These are phyloP conservation scores for Codiaeum variegatum DNA, from an alignment of 441 rosid genomes.

Conservation along the genomic window DNA sequence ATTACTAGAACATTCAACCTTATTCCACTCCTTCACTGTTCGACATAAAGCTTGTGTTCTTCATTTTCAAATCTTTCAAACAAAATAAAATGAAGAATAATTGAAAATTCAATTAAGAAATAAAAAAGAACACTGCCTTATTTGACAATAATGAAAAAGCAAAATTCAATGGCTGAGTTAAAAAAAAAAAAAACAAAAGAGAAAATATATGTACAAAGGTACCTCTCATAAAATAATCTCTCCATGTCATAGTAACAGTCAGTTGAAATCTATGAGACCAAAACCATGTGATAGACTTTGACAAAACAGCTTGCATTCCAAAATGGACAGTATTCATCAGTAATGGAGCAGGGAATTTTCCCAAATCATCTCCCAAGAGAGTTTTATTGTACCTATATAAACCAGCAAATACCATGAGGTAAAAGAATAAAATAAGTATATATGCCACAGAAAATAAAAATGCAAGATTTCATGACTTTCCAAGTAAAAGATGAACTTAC, in stretches of 20 bases:
- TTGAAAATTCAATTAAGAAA: background rate
- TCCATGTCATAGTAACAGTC: constrained; percentile 67
- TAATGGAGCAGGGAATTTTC: constrained; percentile 95
- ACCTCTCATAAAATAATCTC: constrained; percentile 88
- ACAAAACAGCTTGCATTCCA: constrained; percentile 81
- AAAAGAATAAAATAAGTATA: background rate
- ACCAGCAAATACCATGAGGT: constrained; percentile 10
- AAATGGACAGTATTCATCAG: constrained; percentile 95
- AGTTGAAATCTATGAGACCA: constrained; percentile 81
- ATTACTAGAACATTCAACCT: background rate
- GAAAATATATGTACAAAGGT: background rate
- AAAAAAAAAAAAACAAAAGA: constrained; percentile 4
- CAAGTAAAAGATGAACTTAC: constrained; percentile 50
- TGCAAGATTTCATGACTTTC: background rate
- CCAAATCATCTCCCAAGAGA: constrained; percentile 88
- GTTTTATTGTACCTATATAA: constrained; percentile 86
- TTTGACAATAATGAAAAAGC: background rate
- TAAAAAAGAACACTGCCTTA: background rate
- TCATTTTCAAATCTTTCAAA: background rate
- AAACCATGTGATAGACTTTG: constrained; percentile 74
- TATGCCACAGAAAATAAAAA: background rate
- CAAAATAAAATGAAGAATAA: background rate
- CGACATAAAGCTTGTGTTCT: background rate
- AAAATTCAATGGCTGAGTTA: background rate
- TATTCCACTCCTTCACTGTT: background rate